Conservation (phyloP, 495 filamentous ascomycete genomes). For the Penicillium antarcticum region DNA sequence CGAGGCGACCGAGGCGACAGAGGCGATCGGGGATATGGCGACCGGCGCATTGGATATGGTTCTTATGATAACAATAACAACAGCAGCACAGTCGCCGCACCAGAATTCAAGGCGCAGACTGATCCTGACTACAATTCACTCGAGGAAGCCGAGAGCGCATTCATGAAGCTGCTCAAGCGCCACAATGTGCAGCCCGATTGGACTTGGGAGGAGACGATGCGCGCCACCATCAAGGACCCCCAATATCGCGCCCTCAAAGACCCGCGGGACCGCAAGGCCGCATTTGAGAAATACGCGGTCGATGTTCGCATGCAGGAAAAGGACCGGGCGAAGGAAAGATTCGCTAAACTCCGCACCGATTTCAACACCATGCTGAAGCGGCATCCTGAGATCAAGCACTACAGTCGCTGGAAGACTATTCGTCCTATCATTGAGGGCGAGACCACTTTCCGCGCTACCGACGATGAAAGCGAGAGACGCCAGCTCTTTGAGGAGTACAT, state of each 20-base stretch:
- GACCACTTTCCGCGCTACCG: constrained; percentile 88
- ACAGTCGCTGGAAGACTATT: constrained; percentile 96
- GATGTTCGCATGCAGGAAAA: constrained; percentile 92
- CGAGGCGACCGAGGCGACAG: constrained; percentile 38
- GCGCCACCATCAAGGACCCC: constrained; percentile 84
- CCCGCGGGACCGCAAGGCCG: constrained; percentile 84
- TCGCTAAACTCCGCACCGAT: constrained; percentile 88
- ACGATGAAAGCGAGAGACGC: constrained; percentile 82
- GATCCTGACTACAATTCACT: constrained; percentile 81
- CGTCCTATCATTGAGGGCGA: constrained; percentile 93
- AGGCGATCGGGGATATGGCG: constrained; percentile 56
- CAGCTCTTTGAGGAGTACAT: constrained; percentile 96
- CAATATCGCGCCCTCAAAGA: constrained; percentile 94
- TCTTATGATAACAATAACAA: constrained; percentile 50
- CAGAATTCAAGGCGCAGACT: constrained; percentile 59
- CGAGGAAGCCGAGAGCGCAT: constrained; percentile 93
- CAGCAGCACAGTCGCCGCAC: constrained; percentile 57
- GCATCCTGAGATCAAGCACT: constrained; percentile 96
- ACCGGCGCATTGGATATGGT: constrained; percentile 66
- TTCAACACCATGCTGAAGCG: constrained; percentile 95
- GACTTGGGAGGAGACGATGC: constrained; percentile 89
- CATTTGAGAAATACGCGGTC: constrained; percentile 92
- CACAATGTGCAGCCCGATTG: constrained; percentile 84
- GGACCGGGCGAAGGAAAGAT: constrained; percentile 89
- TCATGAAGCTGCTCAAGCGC: constrained; percentile 84